Conservation (phyloP, 176 grass and related monocot species). For the Guadua angustifolia region DNA sequence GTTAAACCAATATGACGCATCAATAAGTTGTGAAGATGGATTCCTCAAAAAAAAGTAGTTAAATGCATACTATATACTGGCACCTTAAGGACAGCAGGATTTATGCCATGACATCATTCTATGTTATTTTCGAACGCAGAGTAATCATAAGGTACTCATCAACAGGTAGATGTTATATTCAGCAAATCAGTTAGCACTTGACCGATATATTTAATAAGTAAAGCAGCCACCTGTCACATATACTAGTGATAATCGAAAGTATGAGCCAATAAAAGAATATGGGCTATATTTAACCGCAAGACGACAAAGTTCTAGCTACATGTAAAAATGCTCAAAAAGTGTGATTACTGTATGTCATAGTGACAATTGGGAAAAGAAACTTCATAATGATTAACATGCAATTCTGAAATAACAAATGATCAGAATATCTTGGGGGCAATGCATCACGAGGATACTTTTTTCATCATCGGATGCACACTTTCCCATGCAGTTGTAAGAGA, state of each 20-base stretch:
- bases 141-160: slow-evolving; percentile 3
- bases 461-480: neutral
- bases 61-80: slow-evolving; percentile 24
- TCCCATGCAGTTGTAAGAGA: neutral
- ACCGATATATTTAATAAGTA: neutral
- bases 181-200: slow-evolving; percentile 2
- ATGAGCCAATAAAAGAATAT: neutral
- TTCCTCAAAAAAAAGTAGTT: slow-evolving; percentile 26
- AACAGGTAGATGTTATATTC: neutral
- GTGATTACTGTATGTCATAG: neutral
- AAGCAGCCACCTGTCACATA: neutral
- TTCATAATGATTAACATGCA: neutral
- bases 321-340: neutral
- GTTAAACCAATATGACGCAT: slow-evolving; percentile 23
- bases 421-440: neutral
- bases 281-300: neutral
- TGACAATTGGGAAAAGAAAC: neutral
- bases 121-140: slow-evolving; percentile 4
- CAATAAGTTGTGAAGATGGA: slow-evolving; percentile 14
- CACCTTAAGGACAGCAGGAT: slow-evolving; percentile 11
- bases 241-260: neutral
- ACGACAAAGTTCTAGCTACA: neutral
- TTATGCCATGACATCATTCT: slow-evolving; percentile 4
- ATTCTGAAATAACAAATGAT: neutral
- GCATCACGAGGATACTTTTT: neutral